Percentiles rank a stretch among this genome's conserved stretches.
Evolutionary conservation across 345 rosid genomes (phyloP).

Genomic region (Salix arbutifolia): DNA sequence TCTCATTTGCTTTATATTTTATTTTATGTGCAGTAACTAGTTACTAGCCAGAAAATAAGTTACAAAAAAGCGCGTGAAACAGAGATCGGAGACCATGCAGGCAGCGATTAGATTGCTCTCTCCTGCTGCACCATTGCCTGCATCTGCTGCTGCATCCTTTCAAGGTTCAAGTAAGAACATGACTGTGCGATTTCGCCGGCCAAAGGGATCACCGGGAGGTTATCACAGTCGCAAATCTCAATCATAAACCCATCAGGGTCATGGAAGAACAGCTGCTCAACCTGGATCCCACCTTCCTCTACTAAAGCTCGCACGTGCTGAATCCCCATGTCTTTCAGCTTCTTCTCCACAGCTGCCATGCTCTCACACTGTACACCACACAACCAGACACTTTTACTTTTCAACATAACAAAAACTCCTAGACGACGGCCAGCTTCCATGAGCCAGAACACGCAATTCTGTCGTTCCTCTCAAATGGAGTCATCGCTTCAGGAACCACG

Average conservation of each 20-base stretch:
- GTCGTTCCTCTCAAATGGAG: background rate
- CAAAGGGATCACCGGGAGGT: conserved; percentile 36
- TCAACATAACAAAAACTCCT: too few species aligned
- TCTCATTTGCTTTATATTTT: background rate
- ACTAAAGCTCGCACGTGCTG: conserved; percentile 26
- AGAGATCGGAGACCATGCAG: background rate
- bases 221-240: conserved; percentile 44
- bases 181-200: conserved; percentile 14
- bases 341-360: conserved; percentile 38
- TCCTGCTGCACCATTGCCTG: conserved; percentile 2
- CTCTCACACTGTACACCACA: conserved; percentile 24
- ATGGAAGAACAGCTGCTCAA: conserved; percentile 44
- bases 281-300: conserved; percentile 36
- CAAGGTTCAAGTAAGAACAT: conserved; percentile 13
- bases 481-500: background rate
- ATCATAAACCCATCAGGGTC: conserved; percentile 47
- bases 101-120: background rate
- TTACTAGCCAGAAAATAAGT: background rate
- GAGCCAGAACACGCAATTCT: background rate
- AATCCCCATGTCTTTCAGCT: conserved; percentile 31
- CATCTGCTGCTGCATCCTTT: background rate
- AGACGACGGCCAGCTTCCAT: background rate
- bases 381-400: background rate
- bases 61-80: background rate
- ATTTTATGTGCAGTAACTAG: background rate